Conservation (phyloP, 2,329 filamentous ascomycete species). For the Aureobasidium vineae region DNA sequence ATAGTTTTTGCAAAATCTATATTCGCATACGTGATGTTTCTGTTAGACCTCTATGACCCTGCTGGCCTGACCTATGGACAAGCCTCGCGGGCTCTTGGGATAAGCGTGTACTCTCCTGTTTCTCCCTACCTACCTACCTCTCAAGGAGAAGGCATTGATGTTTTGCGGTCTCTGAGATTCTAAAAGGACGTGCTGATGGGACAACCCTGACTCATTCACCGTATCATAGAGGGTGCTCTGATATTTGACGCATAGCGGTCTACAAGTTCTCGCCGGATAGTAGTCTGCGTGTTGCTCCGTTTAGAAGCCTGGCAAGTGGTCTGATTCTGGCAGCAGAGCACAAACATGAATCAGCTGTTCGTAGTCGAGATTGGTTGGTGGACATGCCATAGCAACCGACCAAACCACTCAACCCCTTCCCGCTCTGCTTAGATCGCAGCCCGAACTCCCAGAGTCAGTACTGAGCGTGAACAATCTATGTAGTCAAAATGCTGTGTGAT, state of each 20-base stretch:
- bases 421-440: not conserved
- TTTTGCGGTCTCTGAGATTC: not conserved
- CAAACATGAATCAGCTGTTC: not conserved
- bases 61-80: not conserved
- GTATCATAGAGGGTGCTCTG: not conserved
- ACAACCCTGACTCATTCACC: constrained; percentile 1
- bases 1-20: constrained; percentile 62
- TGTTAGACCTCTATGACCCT: not conserved
- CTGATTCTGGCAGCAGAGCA: not conserved
- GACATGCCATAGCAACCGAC: constrained; percentile 14
- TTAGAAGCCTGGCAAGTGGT: not conserved
- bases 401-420: not conserved
- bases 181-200: not conserved
- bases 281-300: not conserved
- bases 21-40: not conserved
- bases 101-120: too few species aligned
- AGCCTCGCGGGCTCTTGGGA: too few species aligned
- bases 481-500: too few species aligned
- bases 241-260: too few species aligned
- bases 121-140: too few species aligned
- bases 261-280: not conserved
- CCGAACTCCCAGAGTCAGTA: not conserved
- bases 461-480: too few species aligned
- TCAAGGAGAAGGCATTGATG: not conserved
- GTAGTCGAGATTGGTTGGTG: not conserved